phyloP scores from a whole-genome alignment of 495 filamentous ascomycete species.

The Xylaria telfairii region DNA sequence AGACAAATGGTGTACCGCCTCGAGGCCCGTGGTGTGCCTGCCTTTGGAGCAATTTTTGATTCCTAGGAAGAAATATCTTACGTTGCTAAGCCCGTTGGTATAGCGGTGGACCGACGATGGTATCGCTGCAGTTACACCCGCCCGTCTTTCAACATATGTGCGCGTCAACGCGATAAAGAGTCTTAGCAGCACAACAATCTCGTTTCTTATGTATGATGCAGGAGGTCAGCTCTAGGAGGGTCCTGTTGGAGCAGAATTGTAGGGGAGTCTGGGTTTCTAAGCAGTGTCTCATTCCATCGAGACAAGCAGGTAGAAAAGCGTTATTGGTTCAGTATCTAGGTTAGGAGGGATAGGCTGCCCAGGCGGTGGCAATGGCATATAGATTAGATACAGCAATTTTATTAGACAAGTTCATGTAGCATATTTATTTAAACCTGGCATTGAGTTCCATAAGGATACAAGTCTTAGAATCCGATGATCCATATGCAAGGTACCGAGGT shows the following conservation, averaged over 20 bases:
- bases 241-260: background rate
- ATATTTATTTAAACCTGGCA: background rate
- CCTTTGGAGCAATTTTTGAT: slow-evolving; percentile 77
- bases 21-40: slow-evolving; percentile 67
- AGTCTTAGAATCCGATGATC: background rate
- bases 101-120: background rate
- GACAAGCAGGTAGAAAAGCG: background rate
- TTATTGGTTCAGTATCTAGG: background rate
- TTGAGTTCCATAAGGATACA: background rate
- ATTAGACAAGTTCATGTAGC: background rate
- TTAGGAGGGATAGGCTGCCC: background rate
- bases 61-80: slow-evolving; percentile 52
- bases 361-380: background rate
- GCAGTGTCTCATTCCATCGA: background rate
- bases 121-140: background rate
- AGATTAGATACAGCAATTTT: too few relatives aligned
- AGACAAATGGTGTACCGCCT: slow-evolving; percentile 66
- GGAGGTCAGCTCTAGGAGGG: background rate
- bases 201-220: background rate
- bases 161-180: background rate
- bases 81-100: background rate
- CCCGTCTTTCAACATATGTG: background rate
- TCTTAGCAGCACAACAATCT: background rate
- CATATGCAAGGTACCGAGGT: slow-evolving; percentile 1
- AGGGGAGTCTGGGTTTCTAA: background rate